A percentile compares a stretch with the other conserved stretches of the same genome.
Evolutionary conservation across 2,329 filamentous ascomycete genomes (phyloP).

Genomic region (Aureobasidium leucospermi): DNA sequence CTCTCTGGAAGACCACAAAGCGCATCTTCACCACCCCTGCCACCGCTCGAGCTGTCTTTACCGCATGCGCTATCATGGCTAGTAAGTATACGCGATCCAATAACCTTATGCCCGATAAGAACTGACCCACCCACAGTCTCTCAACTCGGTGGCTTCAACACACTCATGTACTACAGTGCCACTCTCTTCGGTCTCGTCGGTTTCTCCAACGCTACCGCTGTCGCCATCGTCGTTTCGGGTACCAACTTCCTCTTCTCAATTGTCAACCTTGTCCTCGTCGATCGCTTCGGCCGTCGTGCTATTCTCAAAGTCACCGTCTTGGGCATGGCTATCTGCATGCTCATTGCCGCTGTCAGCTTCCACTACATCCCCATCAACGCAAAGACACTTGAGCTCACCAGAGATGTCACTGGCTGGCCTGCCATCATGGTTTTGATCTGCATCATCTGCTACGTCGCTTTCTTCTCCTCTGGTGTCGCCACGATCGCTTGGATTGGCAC

Average conservation of each 20-base stretch:
- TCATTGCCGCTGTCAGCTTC: conserved; percentile 39
- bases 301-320: conserved; percentile 39
- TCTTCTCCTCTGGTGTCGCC: conserved; percentile 39
- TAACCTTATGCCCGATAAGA: not conserved
- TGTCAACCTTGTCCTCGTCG: conserved; percentile 42
- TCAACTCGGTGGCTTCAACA: conserved; percentile 38
- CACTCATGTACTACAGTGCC: conserved; percentile 37
- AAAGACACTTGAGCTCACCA: conserved; percentile 30
- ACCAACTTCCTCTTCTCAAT: conserved; percentile 46
- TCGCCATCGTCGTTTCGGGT: conserved; percentile 38
- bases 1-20: conserved; percentile 36
- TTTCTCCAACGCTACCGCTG: conserved; percentile 42
- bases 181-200: conserved; percentile 42
- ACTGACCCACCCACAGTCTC: conserved; percentile 28
- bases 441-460: conserved; percentile 38
- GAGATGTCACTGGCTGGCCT: conserved; percentile 23
- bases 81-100: conserved; percentile 21
- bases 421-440: conserved; percentile 34
- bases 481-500: conserved; percentile 42
- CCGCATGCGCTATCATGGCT: conserved; percentile 46
- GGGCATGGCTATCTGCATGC: conserved; percentile 39
- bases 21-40: conserved; percentile 38
- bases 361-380: conserved; percentile 41
- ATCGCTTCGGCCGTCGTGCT: conserved; percentile 38
- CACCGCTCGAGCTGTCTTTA: conserved; percentile 40